A percentile compares a stretch with the other conserved stretches of the same genome.
phyloP scores from a whole-genome alignment of 106 monocot genomes.

The Platanthera zijinensis region DNA sequence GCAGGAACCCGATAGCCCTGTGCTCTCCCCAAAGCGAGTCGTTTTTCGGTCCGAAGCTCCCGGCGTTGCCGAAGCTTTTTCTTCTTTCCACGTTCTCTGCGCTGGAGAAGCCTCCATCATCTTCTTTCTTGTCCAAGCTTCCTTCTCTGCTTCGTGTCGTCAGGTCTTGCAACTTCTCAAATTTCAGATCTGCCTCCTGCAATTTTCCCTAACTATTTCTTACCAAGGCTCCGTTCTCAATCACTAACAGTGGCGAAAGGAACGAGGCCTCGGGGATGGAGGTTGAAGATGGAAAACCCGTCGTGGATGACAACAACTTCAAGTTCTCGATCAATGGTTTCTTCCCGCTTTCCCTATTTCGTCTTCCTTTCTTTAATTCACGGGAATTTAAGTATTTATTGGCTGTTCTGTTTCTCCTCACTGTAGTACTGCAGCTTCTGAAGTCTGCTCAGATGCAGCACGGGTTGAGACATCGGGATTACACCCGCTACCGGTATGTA shows the following conservation, averaged over 20 bases:
- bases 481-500: conserved; percentile 78
- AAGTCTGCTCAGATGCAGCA: conserved; percentile 95
- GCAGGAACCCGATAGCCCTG: too few relatives aligned
- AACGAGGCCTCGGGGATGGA: conserved; percentile 60
- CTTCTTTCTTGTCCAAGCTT: too few relatives aligned
- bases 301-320: conserved; percentile 10
- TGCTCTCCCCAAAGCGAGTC: too few relatives aligned
- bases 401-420: not conserved
- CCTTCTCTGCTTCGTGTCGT: too few relatives aligned
- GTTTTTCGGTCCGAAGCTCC: too few relatives aligned
- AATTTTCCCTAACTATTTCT: too few relatives aligned
- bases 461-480: conserved; percentile 80
- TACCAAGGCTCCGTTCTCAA: too few relatives aligned
- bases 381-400: not conserved
- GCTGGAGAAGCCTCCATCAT: too few relatives aligned
- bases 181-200: too few relatives aligned
- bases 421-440: conserved; percentile 72
- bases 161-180: too few relatives aligned
- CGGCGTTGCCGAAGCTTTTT: too few relatives aligned
- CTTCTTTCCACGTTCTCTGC: too few relatives aligned
- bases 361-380: not conserved
- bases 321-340: conserved; percentile 83
- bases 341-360: not conserved
- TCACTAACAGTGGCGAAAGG: conserved; percentile 18
- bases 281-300: conserved; percentile 30